Evolutionary conservation across 106 monocot species (phyloP), one percentile per base, ranked within the genome.

Genomic region (Triglochin maritima): DNA sequence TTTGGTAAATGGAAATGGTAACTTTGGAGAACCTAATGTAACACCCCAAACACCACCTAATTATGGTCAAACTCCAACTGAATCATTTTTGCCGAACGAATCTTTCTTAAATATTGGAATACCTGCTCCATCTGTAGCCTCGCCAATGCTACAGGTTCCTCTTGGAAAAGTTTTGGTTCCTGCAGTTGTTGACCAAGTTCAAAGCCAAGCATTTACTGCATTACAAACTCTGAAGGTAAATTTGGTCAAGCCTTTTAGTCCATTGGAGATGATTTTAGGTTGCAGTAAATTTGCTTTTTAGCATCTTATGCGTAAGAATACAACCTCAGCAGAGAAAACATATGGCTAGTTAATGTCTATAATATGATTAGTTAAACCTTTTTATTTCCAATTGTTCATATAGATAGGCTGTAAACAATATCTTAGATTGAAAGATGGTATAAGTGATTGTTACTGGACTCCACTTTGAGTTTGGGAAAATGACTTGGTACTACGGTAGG

Each of bases 151-250:
- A 69, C 86, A 83, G 77, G 92, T 86, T 52, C 65, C 74, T 70
- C 80, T 82, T 63, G 98, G 92, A 81, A 92, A 86, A 67, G 71
- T 99, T 79, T 63, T 99, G 69, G 75, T 99, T 76, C 89, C 98
- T 63, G 86, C 98, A 70, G 49, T 79, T 9, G 77, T 99, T 78
- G 98, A 99, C 64, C 98, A 82, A 56, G 72, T 82, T 70, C 98
- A 99, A 63, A 75, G 77, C 16, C 88, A 92, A 70, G 88, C 96
- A 57, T 72, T 98, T 60, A 65, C 86, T 58, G 96, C 96, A 47
- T 69, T 98, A 74, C 91, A 98, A 76, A 82, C 77, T 79, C 67
- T 98, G 57, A 98, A 98, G 92, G 96, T 98, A 88, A 52, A 52
- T 52, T 29, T 29, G 29, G 1, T 29, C 29, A 29, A 29, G 29